These are phyloP conservation scores for Allomyces arbusculus DNA, from an alignment of 192 early-diverging fungal genomes.

Conservation along the genomic window DNA sequence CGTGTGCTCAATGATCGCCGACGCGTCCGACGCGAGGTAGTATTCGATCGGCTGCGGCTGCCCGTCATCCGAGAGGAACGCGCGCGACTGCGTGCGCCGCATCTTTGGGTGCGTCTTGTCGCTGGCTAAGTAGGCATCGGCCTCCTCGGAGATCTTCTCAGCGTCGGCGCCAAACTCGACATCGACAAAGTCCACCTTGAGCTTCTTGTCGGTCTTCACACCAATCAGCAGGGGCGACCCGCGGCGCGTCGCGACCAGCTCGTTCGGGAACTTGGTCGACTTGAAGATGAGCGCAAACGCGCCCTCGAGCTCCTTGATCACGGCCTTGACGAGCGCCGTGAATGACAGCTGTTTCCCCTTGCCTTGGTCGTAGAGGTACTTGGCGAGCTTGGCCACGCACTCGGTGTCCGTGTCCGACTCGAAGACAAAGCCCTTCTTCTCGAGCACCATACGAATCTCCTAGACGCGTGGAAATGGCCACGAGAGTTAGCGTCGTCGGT, in stretches of 20 bases:
- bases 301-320: slow-evolving; percentile 95
- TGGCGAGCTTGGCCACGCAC: slow-evolving; percentile 86
- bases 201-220: slow-evolving; percentile 91
- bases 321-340: slow-evolving; percentile 81
- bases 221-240: slow-evolving; percentile 95
- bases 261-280: slow-evolving; percentile 79
- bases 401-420: slow-evolving; percentile 97
- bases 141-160: slow-evolving; percentile 16
- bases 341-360: slow-evolving; percentile 59
- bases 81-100: slow-evolving; percentile 73
- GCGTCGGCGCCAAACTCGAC: slow-evolving; percentile 48
- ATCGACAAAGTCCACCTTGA: slow-evolving; percentile 97
- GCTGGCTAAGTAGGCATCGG: slow-evolving; percentile 21
- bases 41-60: slow-evolving; percentile 91
- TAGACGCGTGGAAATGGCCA: too few relatives aligned
- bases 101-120: slow-evolving; percentile 26
- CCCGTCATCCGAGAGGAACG: slow-evolving; percentile 85
- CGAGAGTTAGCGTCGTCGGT: too few relatives aligned
- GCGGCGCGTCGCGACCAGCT: slow-evolving; percentile 86
- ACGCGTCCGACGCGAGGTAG: slow-evolving; percentile 92
- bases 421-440: slow-evolving; percentile 90
- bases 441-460: slow-evolving; percentile 80
- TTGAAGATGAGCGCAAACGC: slow-evolving; percentile 95
- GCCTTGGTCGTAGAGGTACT: slow-evolving; percentile 73
- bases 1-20: slow-evolving; percentile 96